phyloP scores from a whole-genome alignment of 768 basidiomycete genomes.

The Auricularia sp. region DNA sequence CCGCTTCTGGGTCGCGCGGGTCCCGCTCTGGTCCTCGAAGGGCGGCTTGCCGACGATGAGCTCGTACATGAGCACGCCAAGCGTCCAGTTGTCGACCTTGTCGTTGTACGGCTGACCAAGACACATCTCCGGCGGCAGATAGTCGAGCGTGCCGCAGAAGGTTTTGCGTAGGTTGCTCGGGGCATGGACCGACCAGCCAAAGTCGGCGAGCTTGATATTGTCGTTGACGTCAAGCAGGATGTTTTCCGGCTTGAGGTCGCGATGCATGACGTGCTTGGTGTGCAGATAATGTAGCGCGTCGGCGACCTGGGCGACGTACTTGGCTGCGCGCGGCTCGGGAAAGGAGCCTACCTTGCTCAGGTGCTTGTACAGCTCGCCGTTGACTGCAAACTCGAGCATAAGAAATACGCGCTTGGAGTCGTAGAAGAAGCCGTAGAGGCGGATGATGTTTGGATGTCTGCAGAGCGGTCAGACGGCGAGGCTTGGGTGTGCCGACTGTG shows the following conservation, averaged over 20 bases:
- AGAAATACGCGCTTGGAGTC: conserved; percentile 30
- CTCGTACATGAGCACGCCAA: conserved; percentile 38
- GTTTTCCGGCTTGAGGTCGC: conserved; percentile 44
- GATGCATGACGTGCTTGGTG: conserved; percentile 37
- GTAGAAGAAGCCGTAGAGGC: conserved; percentile 31
- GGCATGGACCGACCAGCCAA: conserved; percentile 39
- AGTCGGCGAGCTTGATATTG: conserved; percentile 36
- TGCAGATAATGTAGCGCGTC: conserved; percentile 36
- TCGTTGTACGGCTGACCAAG: conserved; percentile 31
- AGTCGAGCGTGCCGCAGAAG: conserved; percentile 36
- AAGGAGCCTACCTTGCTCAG: conserved; percentile 25
- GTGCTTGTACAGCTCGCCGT: conserved; percentile 31
- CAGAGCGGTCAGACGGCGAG: not conserved
- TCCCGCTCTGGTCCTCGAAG: conserved; percentile 26
- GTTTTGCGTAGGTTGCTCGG: conserved; percentile 30
- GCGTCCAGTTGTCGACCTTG: conserved; percentile 37
- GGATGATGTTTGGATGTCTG: conserved; percentile 30
- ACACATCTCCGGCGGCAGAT: conserved; percentile 41
- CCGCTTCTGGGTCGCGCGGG: conserved; percentile 28
- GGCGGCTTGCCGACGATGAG: conserved; percentile 34
- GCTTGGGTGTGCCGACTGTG: not conserved
- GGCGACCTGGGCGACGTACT: conserved; percentile 40
- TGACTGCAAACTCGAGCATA: conserved; percentile 28
- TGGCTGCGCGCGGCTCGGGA: conserved; percentile 22
- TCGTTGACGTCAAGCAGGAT: conserved; percentile 34